Evolutionary conservation across 257 asterid genomes (phyloP).

Genomic region (Solanum ossicruentum): DNA sequence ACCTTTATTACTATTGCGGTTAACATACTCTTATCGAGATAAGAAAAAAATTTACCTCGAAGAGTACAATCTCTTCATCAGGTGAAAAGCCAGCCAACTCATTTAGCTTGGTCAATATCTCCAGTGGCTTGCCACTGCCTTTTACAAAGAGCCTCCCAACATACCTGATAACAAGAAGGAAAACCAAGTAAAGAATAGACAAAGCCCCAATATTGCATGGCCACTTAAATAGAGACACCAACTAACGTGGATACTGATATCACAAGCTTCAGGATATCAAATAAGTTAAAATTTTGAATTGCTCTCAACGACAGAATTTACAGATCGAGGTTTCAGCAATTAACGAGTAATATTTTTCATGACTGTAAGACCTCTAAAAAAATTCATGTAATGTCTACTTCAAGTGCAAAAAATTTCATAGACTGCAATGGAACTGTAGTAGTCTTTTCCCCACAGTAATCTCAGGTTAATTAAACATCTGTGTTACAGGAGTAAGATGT

Average conservation of each 20-base stretch:
- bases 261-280: not conserved
- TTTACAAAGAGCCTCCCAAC: slow-evolving; percentile 71
- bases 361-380: not conserved
- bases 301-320: not conserved
- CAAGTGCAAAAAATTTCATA: not conserved
- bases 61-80: slow-evolving; percentile 67
- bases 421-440: not conserved
- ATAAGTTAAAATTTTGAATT: not conserved
- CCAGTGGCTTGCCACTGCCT: slow-evolving; percentile 47
- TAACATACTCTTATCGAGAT: not conserved
- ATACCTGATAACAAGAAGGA: slow-evolving; percentile 29
- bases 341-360: not conserved
- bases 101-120: slow-evolving; percentile 45
- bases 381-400: not conserved
- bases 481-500: not conserved
- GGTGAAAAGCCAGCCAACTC: slow-evolving; percentile 64
- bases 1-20: not conserved
- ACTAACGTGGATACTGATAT: not conserved
- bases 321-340: not conserved
- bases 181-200: not conserved
- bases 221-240: not conserved
- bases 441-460: not conserved
- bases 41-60: slow-evolving; percentile 36
- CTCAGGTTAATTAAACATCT: not conserved
- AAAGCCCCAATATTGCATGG: not conserved